A percentile compares a stretch with the other conserved stretches of the same genome.
Evolutionary conservation across 768 basidiomycete species (phyloP).

Genomic region (Suillus variegatus): DNA sequence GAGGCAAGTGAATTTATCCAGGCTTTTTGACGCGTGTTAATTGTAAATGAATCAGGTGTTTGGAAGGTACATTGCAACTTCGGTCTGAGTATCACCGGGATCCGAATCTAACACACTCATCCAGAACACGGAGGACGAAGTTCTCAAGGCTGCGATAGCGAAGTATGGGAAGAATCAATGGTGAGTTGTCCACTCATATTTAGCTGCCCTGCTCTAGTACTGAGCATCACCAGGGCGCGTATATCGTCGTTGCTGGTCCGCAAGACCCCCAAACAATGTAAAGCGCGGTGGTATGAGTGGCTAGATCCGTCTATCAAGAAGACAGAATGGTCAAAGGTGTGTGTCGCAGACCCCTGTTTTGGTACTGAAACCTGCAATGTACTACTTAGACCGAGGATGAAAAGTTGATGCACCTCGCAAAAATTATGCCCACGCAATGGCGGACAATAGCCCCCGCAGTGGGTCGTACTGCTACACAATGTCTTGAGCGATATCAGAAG

Average conservation of each 20-base stretch:
- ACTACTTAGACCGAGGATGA: conserved; percentile 87
- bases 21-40: not conserved
- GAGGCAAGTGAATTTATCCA: conserved; percentile 50
- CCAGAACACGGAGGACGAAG: conserved; percentile 96
- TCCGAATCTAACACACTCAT: conserved; percentile 13
- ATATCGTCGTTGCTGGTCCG: conserved; percentile 97
- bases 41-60: conserved; percentile 48
- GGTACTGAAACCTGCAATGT: not conserved
- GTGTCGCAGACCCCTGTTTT: conserved; percentile 17
- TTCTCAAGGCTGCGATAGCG: conserved; percentile 97
- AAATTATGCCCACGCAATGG: conserved; percentile 99
- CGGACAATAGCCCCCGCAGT: conserved; percentile 98
- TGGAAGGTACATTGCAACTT: conserved; percentile 64
- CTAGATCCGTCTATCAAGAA: conserved; percentile 99
- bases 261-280: conserved; percentile 99
- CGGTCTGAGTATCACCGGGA: not conserved
- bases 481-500: conserved; percentile 97
- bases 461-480: conserved; percentile 96
- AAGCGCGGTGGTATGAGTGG: conserved; percentile 99
- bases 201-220: not conserved
- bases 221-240: conserved; percentile 68
- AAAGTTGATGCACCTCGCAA: conserved; percentile 95
- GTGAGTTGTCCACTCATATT: conserved; percentile 37
- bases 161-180: conserved; percentile 98
- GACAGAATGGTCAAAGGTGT: conserved; percentile 98